Base-by-base conservation (phyloP, 1,284 basidiomycete species). In the Heimioporus punctisporus region DNA sequence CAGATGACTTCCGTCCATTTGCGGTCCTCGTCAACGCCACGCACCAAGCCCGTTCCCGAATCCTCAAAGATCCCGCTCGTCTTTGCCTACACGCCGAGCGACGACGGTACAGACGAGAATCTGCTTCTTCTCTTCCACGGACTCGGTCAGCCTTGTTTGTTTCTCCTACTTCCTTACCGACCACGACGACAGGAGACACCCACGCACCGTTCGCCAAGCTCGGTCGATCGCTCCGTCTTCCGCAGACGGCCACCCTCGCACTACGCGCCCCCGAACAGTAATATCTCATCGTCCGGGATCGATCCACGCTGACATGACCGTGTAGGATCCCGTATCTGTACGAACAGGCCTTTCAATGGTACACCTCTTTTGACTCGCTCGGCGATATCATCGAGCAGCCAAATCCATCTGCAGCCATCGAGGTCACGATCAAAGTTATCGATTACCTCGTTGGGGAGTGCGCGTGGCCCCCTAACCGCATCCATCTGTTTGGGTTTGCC, bases 401-500 rank as follows among this genome's bases (percentile, higher is more conserved):
- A 2, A 86, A 94, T 60, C 93, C 93, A 9, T 85, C 86, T 0
- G 72, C 82, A 2, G 86, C 85, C 0, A 74, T 90, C 43, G 75
- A 81, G 5, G 68, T 86, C 21, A 70, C 96, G 24, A 66, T 72
- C 4, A 74, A 70, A 12, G 73, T 90, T 24, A 60, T 93, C 51
- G 66, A 74, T 11, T 79, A 90, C 60, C 81, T 97, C 47, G 76
- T 75, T 7, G 59, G 70, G 4, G 76, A 79, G 37, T 34, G 31
- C 31, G 31, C 31, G 31, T 34, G 31, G 31, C 31, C 31, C 0
- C 62, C 79, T 0, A 60, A 81, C 7, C 76, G 81, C 21, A 88
- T 97, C 23, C 94, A 97, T 68, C 65, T 96, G 15, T 93, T 97
- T 61, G 95, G 95, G 6, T 97, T 94, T 63, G 93, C 83, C 1